A percentile compares a stretch with the other conserved stretches of the same genome.
Conservation (phyloP, 1,284 basidiomycete genomes). For the Austroboletus novae-zelandiae region DNA sequence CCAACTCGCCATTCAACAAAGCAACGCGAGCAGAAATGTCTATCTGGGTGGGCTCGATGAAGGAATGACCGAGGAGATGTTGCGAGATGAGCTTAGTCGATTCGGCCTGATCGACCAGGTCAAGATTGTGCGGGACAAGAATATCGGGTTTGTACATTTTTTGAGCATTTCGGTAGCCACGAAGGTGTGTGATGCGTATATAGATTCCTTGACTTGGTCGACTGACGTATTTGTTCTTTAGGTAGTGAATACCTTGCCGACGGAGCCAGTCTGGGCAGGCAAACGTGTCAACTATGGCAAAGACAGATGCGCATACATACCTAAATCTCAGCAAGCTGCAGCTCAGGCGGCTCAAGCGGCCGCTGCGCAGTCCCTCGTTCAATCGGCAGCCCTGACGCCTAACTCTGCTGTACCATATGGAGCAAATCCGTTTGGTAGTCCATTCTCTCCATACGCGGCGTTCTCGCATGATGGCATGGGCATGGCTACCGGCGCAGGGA, state of each 20-base stretch:
- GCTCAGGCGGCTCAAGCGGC: constrained; percentile 79
- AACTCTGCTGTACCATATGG: constrained; percentile 22
- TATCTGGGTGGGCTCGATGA: constrained; percentile 92
- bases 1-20: constrained; percentile 82
- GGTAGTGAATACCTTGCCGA: constrained; percentile 88
- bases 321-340: constrained; percentile 83
- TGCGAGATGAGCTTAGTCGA: constrained; percentile 81
- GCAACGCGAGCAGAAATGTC: constrained; percentile 90
- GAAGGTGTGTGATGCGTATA: constrained; percentile 55
- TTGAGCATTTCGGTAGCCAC: constrained; percentile 89
- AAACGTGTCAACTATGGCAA: constrained; percentile 95
- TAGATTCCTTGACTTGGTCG: background rate
- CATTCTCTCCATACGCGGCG: constrained; percentile 57
- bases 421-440: constrained; percentile 27
- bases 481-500: constrained; percentile 36
- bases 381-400: constrained; percentile 44
- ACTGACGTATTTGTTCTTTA: constrained; percentile 29
- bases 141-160: constrained; percentile 97
- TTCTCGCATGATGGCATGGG: constrained; percentile 55
- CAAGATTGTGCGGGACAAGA: constrained; percentile 97
- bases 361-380: constrained; percentile 76
- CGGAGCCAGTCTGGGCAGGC: constrained; percentile 88
- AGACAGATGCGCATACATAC: constrained; percentile 92
- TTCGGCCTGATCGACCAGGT: constrained; percentile 98
- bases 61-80: constrained; percentile 81